Conservation (phyloP, 2,329 filamentous ascomycete species). For the Neocucurbitaria cava region DNA sequence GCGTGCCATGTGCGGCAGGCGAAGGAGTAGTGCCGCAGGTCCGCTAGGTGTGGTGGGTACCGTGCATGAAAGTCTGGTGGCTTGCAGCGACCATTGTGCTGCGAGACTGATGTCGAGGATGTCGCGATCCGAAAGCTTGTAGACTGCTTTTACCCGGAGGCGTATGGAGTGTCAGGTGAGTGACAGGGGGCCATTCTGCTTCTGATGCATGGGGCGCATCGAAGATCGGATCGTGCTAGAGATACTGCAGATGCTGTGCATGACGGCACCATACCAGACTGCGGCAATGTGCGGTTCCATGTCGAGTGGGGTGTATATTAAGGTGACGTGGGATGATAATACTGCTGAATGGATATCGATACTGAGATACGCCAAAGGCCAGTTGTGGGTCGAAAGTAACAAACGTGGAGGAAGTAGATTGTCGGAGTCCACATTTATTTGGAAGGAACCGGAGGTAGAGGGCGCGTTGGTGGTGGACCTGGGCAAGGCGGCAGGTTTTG, state of each 20-base stretch:
- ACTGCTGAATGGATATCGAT: conserved; percentile 27
- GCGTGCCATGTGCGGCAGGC: conserved; percentile 23
- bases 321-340: conserved; percentile 14
- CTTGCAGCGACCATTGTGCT: conserved; percentile 19
- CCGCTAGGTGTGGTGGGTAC: conserved; percentile 16
- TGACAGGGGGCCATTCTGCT: conserved; percentile 22
- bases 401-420: conserved; percentile 12
- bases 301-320: conserved; percentile 27
- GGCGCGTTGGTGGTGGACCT: conserved; percentile 56
- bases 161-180: conserved; percentile 28
- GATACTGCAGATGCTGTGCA: conserved; percentile 32
- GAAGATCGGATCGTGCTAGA: conserved; percentile 36
- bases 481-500: conserved; percentile 57
- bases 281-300: conserved; percentile 22
- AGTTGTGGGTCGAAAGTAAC: conserved; percentile 26
- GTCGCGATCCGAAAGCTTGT: conserved; percentile 24
- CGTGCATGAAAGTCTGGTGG: conserved; percentile 13
- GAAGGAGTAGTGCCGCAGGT: conserved; percentile 20
- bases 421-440: conserved; percentile 41
- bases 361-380: conserved; percentile 34
- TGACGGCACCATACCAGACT: conserved; percentile 25
- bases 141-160: conserved; percentile 27
- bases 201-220: conserved; percentile 30
- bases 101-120: conserved; percentile 6
- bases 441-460: conserved; percentile 55